Percentiles rank a stretch among this genome's conserved stretches.
These are phyloP conservation scores for Dictyostelium discoideum DNA, from an alignment of 78 protist genomes.

Conservation along the genomic window DNA sequence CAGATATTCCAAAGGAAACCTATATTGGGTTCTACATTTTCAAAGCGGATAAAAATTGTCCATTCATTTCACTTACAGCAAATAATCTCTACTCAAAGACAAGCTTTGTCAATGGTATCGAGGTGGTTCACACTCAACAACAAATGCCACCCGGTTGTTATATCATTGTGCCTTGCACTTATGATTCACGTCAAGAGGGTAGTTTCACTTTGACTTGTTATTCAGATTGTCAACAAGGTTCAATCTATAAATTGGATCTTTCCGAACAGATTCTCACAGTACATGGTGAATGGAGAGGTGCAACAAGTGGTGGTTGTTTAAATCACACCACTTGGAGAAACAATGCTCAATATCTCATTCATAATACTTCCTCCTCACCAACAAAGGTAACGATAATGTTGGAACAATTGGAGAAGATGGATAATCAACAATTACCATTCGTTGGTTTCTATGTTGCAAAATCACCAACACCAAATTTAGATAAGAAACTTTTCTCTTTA, in stretches of 20 bases:
- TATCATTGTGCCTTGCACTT: conserved; percentile 67
- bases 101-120: conserved; percentile 51
- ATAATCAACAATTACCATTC: conserved; percentile 27
- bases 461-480: not conserved
- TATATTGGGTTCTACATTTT: conserved; percentile 69
- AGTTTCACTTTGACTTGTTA: conserved; percentile 5
- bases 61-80: conserved; percentile 42
- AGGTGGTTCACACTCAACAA: conserved; percentile 30
- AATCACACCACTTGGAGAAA: conserved; percentile 76
- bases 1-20: conserved; percentile 32
- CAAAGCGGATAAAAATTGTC: conserved; percentile 32
- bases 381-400: conserved; percentile 34
- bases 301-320: conserved; percentile 74
- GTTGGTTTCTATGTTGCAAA: conserved; percentile 64
- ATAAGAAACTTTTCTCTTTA: conserved; percentile 27
- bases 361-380: not conserved
- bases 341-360: conserved; percentile 57
- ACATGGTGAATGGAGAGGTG: conserved; percentile 64
- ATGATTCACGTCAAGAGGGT: conserved; percentile 68
- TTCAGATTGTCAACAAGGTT: conserved; percentile 16
- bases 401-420: conserved; percentile 67
- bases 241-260: not conserved
- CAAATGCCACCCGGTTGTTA: conserved; percentile 40
- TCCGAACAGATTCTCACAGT: conserved; percentile 19
- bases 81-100: conserved; percentile 47